Percentiles rank a stretch among this genome's conserved stretches.
These are phyloP conservation scores for Exophiala sideris DNA, from an alignment of 2,329 filamentous ascomycete genomes.

Conservation along the genomic window DNA sequence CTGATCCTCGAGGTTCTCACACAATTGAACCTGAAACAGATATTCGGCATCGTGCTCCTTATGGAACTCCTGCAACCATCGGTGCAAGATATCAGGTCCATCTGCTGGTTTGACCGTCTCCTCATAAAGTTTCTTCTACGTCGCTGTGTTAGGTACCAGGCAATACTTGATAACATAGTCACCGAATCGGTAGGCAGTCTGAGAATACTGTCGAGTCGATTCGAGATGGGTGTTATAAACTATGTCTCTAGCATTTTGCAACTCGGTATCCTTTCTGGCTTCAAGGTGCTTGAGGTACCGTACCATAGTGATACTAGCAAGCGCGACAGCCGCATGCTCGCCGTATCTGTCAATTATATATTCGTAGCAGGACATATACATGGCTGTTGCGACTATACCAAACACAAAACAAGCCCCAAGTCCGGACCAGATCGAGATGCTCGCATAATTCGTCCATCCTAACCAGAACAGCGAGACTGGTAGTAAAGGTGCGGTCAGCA, in stretches of 20 bases:
- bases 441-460: slow-evolving; percentile 49
- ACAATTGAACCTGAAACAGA: slow-evolving; percentile 46
- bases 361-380: slow-evolving; percentile 53
- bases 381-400: slow-evolving; percentile 48
- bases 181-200: slow-evolving; percentile 49
- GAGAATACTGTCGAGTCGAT: slow-evolving; percentile 42
- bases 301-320: slow-evolving; percentile 44
- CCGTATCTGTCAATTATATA: slow-evolving; percentile 60
- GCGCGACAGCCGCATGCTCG: slow-evolving; percentile 49
- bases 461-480: slow-evolving; percentile 57
- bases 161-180: slow-evolving; percentile 49
- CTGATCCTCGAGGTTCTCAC: slow-evolving; percentile 47
- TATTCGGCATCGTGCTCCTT: slow-evolving; percentile 37
- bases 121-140: slow-evolving; percentile 36
- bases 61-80: background rate
- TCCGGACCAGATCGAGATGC: slow-evolving; percentile 51
- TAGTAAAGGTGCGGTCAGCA: slow-evolving; percentile 49
- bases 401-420: slow-evolving; percentile 51
- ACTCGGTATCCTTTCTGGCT: slow-evolving; percentile 35
- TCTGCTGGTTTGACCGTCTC: background rate
- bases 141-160: slow-evolving; percentile 42
- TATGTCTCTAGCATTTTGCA: slow-evolving; percentile 41
- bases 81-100: background rate
- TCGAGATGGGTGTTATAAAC: slow-evolving; percentile 42
- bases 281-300: slow-evolving; percentile 44